These are phyloP conservation scores for Laetiporus sulphureus DNA, from an alignment of 1,284 basidiomycete genomes.

Conservation along the genomic window DNA sequence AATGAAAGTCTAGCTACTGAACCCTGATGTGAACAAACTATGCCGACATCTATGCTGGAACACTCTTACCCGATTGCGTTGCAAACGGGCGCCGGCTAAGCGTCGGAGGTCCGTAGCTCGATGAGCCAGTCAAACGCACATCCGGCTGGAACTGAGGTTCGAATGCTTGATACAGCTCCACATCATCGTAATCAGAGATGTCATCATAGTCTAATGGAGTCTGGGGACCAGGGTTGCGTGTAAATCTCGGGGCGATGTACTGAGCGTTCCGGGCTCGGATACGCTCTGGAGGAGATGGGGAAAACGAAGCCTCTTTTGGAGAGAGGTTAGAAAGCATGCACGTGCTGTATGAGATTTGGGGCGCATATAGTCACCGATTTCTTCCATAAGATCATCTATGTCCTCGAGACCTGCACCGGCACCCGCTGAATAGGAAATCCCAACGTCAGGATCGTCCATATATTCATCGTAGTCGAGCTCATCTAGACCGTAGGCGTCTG, in stretches of 20 bases:
- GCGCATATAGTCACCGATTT: slow-evolving; percentile 43
- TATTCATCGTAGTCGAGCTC: slow-evolving; percentile 12
- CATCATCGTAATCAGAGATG: slow-evolving; percentile 4
- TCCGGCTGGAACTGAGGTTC: background rate
- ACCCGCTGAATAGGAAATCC: background rate
- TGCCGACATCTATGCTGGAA: background rate
- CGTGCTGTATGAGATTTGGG: background rate
- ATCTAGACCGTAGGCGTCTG: slow-evolving; percentile 14
- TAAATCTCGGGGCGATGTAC: slow-evolving; percentile 1
- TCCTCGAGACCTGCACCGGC: slow-evolving; percentile 2
- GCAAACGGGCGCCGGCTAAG: slow-evolving; percentile 3
- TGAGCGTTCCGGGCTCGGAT: slow-evolving; percentile 4
- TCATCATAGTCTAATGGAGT: slow-evolving; percentile 1
- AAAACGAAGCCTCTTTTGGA: slow-evolving; percentile 30
- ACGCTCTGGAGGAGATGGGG: slow-evolving; percentile 34
- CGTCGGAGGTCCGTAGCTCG: slow-evolving; percentile 1
- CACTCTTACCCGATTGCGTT: slow-evolving; percentile 5
- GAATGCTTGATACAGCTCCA: background rate
- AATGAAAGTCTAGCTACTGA: slow-evolving; percentile 5
- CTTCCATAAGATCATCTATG: slow-evolving; percentile 8
- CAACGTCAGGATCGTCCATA: slow-evolving; percentile 5
- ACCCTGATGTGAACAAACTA: background rate
- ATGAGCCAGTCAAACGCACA: slow-evolving; percentile 2
- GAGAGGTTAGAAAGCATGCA: background rate
- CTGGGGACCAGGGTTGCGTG: slow-evolving; percentile 1